Evolutionary conservation across 306 rosid species (phyloP).

Genomic region (Leucaena leucocephala): DNA sequence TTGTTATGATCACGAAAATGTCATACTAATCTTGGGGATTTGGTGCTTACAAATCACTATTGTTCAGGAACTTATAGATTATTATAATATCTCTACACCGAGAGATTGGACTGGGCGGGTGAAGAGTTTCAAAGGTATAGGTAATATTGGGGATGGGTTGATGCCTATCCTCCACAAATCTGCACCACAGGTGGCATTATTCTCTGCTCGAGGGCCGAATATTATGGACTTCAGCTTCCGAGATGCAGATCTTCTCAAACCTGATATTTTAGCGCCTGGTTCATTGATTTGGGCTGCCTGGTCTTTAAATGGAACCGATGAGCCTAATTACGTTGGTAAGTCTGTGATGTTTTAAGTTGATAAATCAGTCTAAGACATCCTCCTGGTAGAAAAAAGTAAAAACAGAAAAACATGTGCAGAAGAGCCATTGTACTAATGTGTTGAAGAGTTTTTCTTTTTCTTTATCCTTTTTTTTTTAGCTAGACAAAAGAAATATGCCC

Average conservation of each 20-base stretch:
- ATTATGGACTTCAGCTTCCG: slow-evolving; percentile 85
- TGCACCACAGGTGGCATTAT: slow-evolving; percentile 94
- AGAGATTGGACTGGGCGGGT: slow-evolving; percentile 99
- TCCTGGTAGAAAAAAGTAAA: background rate
- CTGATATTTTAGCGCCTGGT: slow-evolving; percentile 98
- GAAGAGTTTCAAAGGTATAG: slow-evolving; percentile 75
- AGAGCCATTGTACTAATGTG: background rate
- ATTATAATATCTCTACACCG: slow-evolving; percentile 82
- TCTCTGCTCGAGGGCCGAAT: slow-evolving; percentile 97
- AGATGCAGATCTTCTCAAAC: slow-evolving; percentile 99
- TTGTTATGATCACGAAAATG: slow-evolving; percentile 19
- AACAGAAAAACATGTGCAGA: background rate
- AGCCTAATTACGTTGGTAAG: slow-evolving; percentile 78
- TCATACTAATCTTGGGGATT: slow-evolving; percentile 26
- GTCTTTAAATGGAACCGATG: slow-evolving; percentile 99
- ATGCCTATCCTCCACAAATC: slow-evolving; percentile 86
- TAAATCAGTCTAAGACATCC: slow-evolving; percentile 9
- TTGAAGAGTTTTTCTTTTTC: background rate
- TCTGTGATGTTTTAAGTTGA: slow-evolving; percentile 24
- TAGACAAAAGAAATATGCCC: too few species aligned
- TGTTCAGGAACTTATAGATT: slow-evolving; percentile 83
- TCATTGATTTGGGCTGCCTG: slow-evolving; percentile 99
- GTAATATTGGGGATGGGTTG: slow-evolving; percentile 90
- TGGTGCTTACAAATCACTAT: slow-evolving; percentile 36
- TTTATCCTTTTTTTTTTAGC: background rate